These are phyloP conservation scores for Cystobasidiopsis lactophilus DNA, from an alignment of 768 basidiomycete species.

Conservation along the genomic window DNA sequence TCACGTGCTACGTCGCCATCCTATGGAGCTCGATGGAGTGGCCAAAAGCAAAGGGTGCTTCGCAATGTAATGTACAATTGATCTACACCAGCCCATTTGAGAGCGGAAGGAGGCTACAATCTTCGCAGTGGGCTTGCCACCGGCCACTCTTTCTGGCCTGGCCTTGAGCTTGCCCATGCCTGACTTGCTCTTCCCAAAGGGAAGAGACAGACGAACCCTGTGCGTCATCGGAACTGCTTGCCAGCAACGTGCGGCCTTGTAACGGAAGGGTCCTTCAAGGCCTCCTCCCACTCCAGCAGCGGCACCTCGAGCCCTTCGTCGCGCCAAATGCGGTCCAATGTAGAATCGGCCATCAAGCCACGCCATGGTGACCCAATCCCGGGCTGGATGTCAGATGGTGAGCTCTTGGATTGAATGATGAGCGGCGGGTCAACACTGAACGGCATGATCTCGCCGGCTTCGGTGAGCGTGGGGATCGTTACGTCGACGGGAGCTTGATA, in stretches of 20 bases:
- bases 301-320: conserved; percentile 11
- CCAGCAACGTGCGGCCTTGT: neutral
- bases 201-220: no score
- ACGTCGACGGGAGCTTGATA: conserved; percentile 20
- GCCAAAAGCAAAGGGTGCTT: no score
- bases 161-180: no score
- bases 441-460: conserved; percentile 8
- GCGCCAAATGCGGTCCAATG: conserved; percentile 13
- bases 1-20: no score
- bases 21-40: no score
- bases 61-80: no score
- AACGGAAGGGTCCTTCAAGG: neutral
- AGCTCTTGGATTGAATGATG: conserved; percentile 21
- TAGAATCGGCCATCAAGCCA: conserved; percentile 15
- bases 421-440: conserved; percentile 20
- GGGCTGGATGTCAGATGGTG: conserved; percentile 15
- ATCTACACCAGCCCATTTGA: no score
- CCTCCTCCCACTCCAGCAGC: conserved; percentile 1
- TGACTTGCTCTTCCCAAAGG: no score
- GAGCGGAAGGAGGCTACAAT: no score
- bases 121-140: no score
- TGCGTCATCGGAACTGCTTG: no score
- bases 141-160: no score
- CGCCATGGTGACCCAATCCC: conserved; percentile 17
- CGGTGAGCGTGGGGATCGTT: neutral